Conservation (phyloP, 768 basidiomycete genomes). For the Boletellus emodensis region DNA sequence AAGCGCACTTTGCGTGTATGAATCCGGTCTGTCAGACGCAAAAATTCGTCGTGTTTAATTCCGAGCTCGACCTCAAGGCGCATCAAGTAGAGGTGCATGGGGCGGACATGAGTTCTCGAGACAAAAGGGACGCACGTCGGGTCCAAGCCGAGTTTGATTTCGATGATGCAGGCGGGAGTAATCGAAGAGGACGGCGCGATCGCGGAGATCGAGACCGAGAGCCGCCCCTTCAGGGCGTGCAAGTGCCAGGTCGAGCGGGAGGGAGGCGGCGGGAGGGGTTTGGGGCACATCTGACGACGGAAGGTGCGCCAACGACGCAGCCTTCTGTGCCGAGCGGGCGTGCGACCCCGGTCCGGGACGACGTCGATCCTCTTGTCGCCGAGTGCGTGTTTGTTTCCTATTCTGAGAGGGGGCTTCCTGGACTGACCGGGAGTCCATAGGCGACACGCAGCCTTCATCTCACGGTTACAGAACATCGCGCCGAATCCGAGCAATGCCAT, state of each 20-base stretch:
- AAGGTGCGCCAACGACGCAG: constrained; percentile 17
- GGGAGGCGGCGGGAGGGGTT: constrained; percentile 59
- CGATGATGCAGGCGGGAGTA: constrained; percentile 47
- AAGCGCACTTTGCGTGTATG: constrained; percentile 73
- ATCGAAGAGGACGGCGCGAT: constrained; percentile 44
- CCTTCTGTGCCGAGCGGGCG: constrained; percentile 23
- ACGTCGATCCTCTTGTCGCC: constrained; percentile 49
- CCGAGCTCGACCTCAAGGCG: constrained; percentile 82
- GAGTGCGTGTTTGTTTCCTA: constrained; percentile 43
- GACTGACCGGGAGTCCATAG: constrained; percentile 34
- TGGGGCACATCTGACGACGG: constrained; percentile 52
- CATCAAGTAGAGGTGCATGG: constrained; percentile 88
- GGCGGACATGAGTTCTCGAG: constrained; percentile 64
- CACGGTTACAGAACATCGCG: constrained; percentile 57
- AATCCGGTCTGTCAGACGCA: constrained; percentile 70
- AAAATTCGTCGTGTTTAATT: constrained; percentile 94
- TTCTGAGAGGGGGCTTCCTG: neutral
- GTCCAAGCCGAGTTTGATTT: constrained; percentile 67
- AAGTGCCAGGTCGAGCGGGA: constrained; percentile 27
- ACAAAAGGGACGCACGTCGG: constrained; percentile 63
- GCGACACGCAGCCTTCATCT: constrained; percentile 60
- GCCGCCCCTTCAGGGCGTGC: constrained; percentile 18
- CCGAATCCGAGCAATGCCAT: constrained; percentile 55
- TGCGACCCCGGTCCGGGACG: constrained; percentile 34
- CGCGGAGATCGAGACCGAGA: constrained; percentile 49